A percentile compares a stretch with the other conserved stretches of the same genome.
Evolutionary conservation across 2,329 filamentous ascomycete species (phyloP).

Genomic region (Ampelomyces quisqualis): DNA sequence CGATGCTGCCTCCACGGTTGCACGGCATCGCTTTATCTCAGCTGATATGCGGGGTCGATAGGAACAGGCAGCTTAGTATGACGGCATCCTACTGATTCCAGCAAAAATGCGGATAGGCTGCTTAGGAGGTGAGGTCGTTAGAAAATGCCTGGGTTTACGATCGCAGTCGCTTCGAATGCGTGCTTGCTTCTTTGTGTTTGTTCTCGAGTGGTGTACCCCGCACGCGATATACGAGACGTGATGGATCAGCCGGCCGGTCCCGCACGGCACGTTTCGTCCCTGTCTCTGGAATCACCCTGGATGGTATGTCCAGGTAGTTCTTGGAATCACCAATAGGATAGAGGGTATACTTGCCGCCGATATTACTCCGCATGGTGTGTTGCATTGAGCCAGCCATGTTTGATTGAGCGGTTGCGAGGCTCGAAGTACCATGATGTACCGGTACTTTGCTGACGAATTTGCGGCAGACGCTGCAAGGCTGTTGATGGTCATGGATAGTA

Average conservation of each 20-base stretch:
- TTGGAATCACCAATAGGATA: constrained; percentile 10
- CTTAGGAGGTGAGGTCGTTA: neutral
- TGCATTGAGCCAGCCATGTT: constrained; percentile 7
- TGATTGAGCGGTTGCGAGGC: constrained; percentile 1
- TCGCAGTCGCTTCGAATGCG: neutral
- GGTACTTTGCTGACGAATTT: constrained; percentile 5
- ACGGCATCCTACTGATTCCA: neutral
- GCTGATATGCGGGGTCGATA: constrained; percentile 1
- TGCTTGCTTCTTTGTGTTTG: neutral
- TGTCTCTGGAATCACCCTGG: constrained; percentile 18
- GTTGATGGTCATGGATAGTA: neutral
- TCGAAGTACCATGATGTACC: constrained; percentile 10
- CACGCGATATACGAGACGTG: constrained; percentile 16
- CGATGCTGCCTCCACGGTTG: constrained; percentile 3
- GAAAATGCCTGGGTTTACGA: neutral
- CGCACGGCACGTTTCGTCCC: constrained; percentile 15
- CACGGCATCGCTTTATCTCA: constrained; percentile 1
- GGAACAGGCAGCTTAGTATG: constrained; percentile 4
- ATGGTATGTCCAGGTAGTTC: constrained; percentile 2
- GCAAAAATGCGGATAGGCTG: neutral
- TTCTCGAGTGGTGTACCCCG: constrained; percentile 21
- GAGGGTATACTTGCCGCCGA: constrained; percentile 15
- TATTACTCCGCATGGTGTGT: constrained; percentile 14
- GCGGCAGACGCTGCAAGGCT: neutral
- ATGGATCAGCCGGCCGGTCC: constrained; percentile 31